Conservation (phyloP, 257 asterid species). For the Penstemon davidsonii region DNA sequence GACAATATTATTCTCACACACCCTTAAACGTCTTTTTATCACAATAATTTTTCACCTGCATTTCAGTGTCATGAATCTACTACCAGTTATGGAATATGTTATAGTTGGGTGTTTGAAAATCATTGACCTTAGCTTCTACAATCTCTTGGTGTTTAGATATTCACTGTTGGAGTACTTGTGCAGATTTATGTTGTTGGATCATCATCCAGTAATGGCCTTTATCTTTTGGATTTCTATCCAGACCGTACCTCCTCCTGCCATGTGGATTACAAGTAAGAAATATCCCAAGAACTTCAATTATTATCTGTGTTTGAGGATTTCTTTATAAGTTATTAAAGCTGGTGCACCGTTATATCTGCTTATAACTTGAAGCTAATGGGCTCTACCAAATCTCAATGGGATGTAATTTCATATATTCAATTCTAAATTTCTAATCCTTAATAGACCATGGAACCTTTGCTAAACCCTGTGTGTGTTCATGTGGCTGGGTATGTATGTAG, state of each 20-base stretch:
- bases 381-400: neutral
- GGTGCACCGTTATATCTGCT: neutral
- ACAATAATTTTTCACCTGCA: neutral
- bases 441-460: slow-evolving; percentile 17
- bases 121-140: neutral
- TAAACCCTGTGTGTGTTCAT: neutral
- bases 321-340: slow-evolving; percentile 11
- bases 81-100: neutral
- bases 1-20: neutral
- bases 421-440: neutral
- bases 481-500: slow-evolving; percentile 1
- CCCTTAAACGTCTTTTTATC: too few species aligned
- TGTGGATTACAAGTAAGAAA: slow-evolving; percentile 67
- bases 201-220: slow-evolving; percentile 62
- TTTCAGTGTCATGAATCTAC: neutral
- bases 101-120: slow-evolving; percentile 18
- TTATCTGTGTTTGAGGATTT: slow-evolving; percentile 6
- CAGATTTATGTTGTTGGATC: slow-evolving; percentile 89
- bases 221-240: slow-evolving; percentile 90
- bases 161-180: slow-evolving; percentile 23
- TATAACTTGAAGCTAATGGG: neutral
- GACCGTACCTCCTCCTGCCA: slow-evolving; percentile 73
- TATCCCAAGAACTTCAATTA: slow-evolving; percentile 1
- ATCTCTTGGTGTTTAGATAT: slow-evolving; percentile 11
- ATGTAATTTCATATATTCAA: neutral